Base-by-base conservation (phyloP, 805 yeast genomes). In the Allodekkera sacchari region DNA sequence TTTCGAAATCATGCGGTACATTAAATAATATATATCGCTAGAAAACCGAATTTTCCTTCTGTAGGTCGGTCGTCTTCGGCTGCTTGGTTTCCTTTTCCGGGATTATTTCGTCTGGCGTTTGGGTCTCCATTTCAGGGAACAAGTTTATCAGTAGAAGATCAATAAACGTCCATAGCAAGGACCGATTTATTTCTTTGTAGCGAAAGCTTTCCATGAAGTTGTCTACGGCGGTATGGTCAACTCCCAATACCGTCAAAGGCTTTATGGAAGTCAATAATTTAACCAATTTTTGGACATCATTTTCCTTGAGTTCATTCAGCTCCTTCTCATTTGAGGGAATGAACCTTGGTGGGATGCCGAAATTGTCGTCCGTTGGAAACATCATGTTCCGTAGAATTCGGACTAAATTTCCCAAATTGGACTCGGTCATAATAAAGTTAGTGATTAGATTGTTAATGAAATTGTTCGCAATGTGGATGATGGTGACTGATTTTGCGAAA, bases 321-420 rank as follows among this genome's bases (percentile, higher is more conserved):
- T 55, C 56, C 21, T 43, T 50, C 3, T 38, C 32, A 4, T 53
- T 50, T 5, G 38, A 27, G 4, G 63, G 63, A 16, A 53, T 37
- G 32, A 37, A 53, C n/a, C 60, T 35, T 5, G 53, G 52, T 11
- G 43, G 45, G 10, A 45, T 44, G 17, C 42, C 45, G 34, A 56
- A 55, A 7, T 18, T 29, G 12, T 33, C 34, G 31, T 57, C 59
- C 2, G 34, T 24, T 2, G 61, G 60, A 32, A 53, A 57, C 33
- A 56, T 30, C 19, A 49, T 31, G 16, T 46, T 38, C 28, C 63
- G 38, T 7, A 55, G 31, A 11, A 31, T 9, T 27, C 34, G 41
- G 6, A 48, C 32, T 2, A 41, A 9, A 1, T 22, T 32, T 7
- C 40, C 31, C 2, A 50, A 19, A 3, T 38, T 31, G 2, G 28